Evolutionary conservation across 495 filamentous ascomycete species (phyloP).

Genomic region (Aspergillus biplanus): DNA sequence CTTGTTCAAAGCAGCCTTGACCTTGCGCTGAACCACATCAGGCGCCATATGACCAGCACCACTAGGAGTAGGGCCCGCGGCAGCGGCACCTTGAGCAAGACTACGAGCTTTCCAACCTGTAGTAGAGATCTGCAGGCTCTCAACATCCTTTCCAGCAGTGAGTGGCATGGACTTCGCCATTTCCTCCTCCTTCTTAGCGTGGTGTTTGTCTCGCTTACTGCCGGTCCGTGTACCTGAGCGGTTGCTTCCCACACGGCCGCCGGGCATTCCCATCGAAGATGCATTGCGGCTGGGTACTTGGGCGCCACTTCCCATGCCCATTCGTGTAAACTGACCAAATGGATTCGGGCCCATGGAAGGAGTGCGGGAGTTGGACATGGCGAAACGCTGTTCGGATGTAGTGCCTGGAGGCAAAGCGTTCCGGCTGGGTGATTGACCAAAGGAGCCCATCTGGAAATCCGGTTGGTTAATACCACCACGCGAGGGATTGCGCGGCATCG

Average conservation of each 20-base stretch:
- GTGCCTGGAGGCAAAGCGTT: conserved; percentile 67
- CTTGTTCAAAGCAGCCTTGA: conserved; percentile 98
- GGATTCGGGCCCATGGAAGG: conserved; percentile 53
- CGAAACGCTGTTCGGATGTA: conserved; percentile 53
- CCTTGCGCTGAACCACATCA: conserved; percentile 95
- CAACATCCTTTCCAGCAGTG: conserved; percentile 76
- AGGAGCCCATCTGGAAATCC: conserved; percentile 71
- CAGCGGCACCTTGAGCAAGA: conserved; percentile 50
- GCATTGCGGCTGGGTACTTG: conserved; percentile 55
- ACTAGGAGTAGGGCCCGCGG: conserved; percentile 56
- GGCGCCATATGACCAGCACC: conserved; percentile 72
- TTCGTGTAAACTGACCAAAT: conserved; percentile 58
- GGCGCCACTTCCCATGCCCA: conserved; percentile 63
- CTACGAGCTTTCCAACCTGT: conserved; percentile 92
- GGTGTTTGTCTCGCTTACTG: conserved; percentile 67
- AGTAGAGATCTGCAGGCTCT: conserved; percentile 70
- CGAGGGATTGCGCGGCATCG: conserved; percentile 55
- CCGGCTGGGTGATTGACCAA: conserved; percentile 50
- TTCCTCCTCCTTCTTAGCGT: conserved; percentile 60
- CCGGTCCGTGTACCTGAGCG: conserved; percentile 54
- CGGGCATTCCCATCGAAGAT: conserved; percentile 54
- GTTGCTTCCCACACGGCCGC: conserved; percentile 49
- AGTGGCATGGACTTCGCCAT: conserved; percentile 85
- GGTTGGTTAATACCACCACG: conserved; percentile 43
- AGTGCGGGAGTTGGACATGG: conserved; percentile 35